A percentile compares a stretch with the other conserved stretches of the same genome.
Conservation (phyloP, 2,329 filamentous ascomycete species). For the Pezicula carpinea region DNA sequence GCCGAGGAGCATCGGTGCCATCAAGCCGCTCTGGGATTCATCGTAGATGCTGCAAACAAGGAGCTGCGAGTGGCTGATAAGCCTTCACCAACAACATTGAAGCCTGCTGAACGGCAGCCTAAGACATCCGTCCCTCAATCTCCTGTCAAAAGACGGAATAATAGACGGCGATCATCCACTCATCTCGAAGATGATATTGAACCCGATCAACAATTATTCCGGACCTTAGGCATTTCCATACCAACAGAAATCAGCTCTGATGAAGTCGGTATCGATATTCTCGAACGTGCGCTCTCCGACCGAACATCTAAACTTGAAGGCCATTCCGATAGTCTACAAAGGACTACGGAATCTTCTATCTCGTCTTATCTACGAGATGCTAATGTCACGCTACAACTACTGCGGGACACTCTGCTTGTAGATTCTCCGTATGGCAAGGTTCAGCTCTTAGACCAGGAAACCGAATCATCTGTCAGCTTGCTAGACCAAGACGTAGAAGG, state of each 20-base stretch:
- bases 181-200: conserved; percentile 34
- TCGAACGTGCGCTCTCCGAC: conserved; percentile 30
- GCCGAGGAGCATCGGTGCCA: conserved; percentile 43
- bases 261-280: conserved; percentile 16
- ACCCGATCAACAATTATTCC: conserved; percentile 39
- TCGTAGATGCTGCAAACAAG: conserved; percentile 38
- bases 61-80: conserved; percentile 32
- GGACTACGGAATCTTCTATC: conserved; percentile 42
- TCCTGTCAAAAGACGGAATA: conserved; percentile 23
- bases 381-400: conserved; percentile 41
- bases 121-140: conserved; percentile 14
- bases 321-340: conserved; percentile 42
- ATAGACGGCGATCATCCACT: conserved; percentile 25
- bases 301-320: conserved; percentile 38
- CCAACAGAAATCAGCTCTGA: conserved; percentile 29
- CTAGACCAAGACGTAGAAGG: conserved; percentile 32
- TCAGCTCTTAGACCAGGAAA: conserved; percentile 47
- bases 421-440: conserved; percentile 47
- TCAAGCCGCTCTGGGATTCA: conserved; percentile 32
- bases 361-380: conserved; percentile 42
- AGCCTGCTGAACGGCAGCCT: conserved; percentile 10
- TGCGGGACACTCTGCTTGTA: conserved; percentile 47
- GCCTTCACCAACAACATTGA: neutral
- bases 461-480: conserved; percentile 42
- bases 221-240: conserved; percentile 40